Evolutionary conservation across 352 stramenopile species (phyloP), one percentile per base, ranked within the genome.

Genomic region (Phytophthora nicotianae): DNA sequence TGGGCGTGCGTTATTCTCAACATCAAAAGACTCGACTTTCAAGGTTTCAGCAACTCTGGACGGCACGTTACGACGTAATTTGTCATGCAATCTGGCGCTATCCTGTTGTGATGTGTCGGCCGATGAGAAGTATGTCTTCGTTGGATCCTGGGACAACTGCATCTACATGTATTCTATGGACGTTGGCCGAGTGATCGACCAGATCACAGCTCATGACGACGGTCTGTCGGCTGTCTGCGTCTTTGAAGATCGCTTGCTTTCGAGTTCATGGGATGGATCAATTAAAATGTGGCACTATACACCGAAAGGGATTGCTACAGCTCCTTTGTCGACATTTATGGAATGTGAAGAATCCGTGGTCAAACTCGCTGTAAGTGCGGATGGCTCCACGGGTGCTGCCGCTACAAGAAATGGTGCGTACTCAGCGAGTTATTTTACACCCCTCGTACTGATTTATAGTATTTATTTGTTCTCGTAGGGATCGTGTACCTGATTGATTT

Each of bases 131-230:
- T 87, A 83, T 45, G 81, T 93, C 17, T 91, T 96, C 32, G 74
- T 96, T 50, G 86, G 86, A 4, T 93, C 84, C 16, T 89, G 72
- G 79, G 88, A 96, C 63, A 88, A 88, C 50, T 88, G 80, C 43
- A 77, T 96, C 35, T 94, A 94, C 72, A 95, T 96, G 86, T 93
- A 93, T 46, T 92, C 84, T 13, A 83, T 95, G 50, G 88, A 95
- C 23, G 81, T 86, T 14, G 88, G 88, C 0, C 85, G 84, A 11
- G 79, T 96, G 0, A 77, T 93, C 29, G 83, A 93, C 46, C 86
- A 95, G 47, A 82, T 91, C 27, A 88, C 77, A 8, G 88, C 86
- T 7, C 87, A 96, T 47, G 84, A 92, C 38, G 84, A 93, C 41
- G 81, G 82, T 10, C 64, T 96, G 19, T 91, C 83, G 6, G 84